phyloP scores from a whole-genome alignment of 495 filamentous ascomycete species.

The Tuber microsphaerosporum region DNA sequence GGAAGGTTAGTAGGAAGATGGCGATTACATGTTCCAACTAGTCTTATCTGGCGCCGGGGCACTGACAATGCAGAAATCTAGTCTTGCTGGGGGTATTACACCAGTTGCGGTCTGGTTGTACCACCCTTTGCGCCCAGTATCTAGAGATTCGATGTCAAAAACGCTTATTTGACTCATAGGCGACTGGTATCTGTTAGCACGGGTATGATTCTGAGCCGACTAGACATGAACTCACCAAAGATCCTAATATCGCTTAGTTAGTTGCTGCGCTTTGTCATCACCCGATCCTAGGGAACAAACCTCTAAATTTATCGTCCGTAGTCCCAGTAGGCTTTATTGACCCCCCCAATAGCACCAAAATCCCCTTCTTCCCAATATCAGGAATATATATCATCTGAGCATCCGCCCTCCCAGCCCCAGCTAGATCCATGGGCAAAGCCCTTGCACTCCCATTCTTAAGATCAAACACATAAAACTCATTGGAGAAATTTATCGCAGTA shows the following conservation, averaged over 20 bases:
- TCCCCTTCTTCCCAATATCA: slow-evolving; percentile 19
- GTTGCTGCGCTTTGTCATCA: neutral
- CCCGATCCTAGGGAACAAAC: neutral
- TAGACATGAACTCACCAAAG: neutral
- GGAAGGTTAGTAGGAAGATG: neutral
- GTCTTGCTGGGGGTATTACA: slow-evolving; percentile 44
- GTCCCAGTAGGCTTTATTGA: neutral
- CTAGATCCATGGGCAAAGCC: slow-evolving; percentile 20
- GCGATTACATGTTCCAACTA: slow-evolving; percentile 48
- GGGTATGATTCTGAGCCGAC: neutral
- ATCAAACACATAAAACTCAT: slow-evolving; percentile 29
- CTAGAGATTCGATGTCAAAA: slow-evolving; percentile 35
- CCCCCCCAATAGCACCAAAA: slow-evolving; percentile 19
- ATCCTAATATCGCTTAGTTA: neutral
- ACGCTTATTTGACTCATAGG: slow-evolving; percentile 20
- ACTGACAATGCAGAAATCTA: slow-evolving; percentile 52
- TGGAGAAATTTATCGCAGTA: slow-evolving; percentile 15
- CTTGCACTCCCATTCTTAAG: slow-evolving; percentile 19
- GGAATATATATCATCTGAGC: slow-evolving; percentile 27
- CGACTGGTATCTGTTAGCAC: slow-evolving; percentile 9
- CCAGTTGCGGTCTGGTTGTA: slow-evolving; percentile 51
- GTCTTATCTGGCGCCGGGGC: slow-evolving; percentile 52
- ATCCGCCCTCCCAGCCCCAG: slow-evolving; percentile 20
- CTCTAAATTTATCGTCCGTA: slow-evolving; percentile 4
- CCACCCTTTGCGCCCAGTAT: slow-evolving; percentile 50